phyloP scores from a whole-genome alignment of 2,329 filamentous ascomycete genomes.

The Aspergillus ustus region DNA sequence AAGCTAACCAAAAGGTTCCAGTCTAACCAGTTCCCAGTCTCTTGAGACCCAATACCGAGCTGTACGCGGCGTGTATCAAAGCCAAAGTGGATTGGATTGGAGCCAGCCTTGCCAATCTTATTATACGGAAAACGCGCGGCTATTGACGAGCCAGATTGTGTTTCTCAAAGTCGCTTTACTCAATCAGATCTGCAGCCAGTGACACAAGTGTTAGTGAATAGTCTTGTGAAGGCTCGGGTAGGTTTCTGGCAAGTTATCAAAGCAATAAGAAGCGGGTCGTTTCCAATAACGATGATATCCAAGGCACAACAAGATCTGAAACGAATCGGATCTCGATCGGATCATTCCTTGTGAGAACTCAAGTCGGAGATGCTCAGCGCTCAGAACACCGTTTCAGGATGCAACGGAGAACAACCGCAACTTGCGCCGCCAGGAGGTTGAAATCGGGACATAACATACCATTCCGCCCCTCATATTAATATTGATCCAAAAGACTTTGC shows the following conservation, averaged over 20 bases:
- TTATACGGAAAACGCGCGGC: background rate
- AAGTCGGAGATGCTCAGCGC: conserved; percentile 5
- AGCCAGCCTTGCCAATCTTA: conserved; percentile 32
- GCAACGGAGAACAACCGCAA: conserved; percentile 17
- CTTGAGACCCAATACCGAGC: background rate
- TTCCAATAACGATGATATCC: background rate
- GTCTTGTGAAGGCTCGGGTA: conserved; percentile 1
- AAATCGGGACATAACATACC: conserved; percentile 26
- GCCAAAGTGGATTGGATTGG: conserved; percentile 25
- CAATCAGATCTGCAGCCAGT: conserved; percentile 18
- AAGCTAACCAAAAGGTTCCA: conserved; percentile 8
- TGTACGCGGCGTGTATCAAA: background rate
- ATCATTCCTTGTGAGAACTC: conserved; percentile 18
- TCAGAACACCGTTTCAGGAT: conserved; percentile 16
- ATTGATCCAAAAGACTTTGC: conserved; percentile 13
- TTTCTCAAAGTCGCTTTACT: conserved; percentile 8
- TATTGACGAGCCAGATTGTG: background rate
- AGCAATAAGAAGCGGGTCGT: conserved; percentile 2
- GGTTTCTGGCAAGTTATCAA: background rate
- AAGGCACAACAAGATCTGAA: conserved; percentile 12
- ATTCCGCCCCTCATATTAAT: conserved; percentile 30
- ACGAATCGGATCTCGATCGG: conserved; percentile 21
- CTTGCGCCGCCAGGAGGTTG: conserved; percentile 11
- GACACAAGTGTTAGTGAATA: conserved; percentile 23
- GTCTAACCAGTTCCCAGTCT: background rate